Conservation (phyloP, 2,329 filamentous ascomycete species). For the Parasarocladium wereldwijsianum region DNA sequence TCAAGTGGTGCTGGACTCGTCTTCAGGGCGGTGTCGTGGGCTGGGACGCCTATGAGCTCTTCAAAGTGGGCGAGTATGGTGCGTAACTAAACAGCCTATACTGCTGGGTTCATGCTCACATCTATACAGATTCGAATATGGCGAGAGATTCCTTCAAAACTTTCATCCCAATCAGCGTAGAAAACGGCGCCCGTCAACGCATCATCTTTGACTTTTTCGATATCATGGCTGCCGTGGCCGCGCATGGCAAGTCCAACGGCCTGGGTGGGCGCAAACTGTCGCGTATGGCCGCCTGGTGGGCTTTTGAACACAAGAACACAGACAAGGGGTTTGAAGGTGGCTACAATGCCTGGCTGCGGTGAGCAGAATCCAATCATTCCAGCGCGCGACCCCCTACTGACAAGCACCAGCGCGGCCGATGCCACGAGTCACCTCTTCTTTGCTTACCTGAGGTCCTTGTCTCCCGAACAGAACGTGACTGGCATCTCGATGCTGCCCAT, state of each 20-base stretch:
- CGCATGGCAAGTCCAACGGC: slow-evolving; percentile 85
- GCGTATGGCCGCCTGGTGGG: slow-evolving; percentile 95
- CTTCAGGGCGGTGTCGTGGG: slow-evolving; percentile 82
- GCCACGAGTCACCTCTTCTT: slow-evolving; percentile 97
- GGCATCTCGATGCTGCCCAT: slow-evolving; percentile 78
- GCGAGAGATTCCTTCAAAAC: slow-evolving; percentile 89
- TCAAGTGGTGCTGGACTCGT: slow-evolving; percentile 98
- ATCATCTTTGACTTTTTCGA: slow-evolving; percentile 98
- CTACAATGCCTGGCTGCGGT: slow-evolving; percentile 79
- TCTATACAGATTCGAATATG: slow-evolving; percentile 63
- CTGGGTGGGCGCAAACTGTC: slow-evolving; percentile 88
- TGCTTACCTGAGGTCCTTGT: slow-evolving; percentile 80
- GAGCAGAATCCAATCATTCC: slow-evolving; percentile 27
- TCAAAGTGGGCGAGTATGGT: slow-evolving; percentile 90
- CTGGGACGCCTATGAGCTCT: slow-evolving; percentile 94
- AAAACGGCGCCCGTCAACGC: slow-evolving; percentile 67
- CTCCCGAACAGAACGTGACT: slow-evolving; percentile 62
- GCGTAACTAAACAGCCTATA: slow-evolving; percentile 4
- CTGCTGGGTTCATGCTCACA: slow-evolving; percentile 1
- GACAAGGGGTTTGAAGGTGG: slow-evolving; percentile 89
- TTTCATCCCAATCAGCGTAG: slow-evolving; percentile 87
- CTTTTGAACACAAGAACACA: slow-evolving; percentile 79
- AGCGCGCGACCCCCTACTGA: slow-evolving; percentile 7
- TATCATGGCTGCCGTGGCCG: slow-evolving; percentile 76
- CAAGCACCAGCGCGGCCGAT: slow-evolving; percentile 61